Base-by-base conservation (phyloP, 1,284 basidiomycete species). In the Apiotrichum mycotoxinovorans region DNA sequence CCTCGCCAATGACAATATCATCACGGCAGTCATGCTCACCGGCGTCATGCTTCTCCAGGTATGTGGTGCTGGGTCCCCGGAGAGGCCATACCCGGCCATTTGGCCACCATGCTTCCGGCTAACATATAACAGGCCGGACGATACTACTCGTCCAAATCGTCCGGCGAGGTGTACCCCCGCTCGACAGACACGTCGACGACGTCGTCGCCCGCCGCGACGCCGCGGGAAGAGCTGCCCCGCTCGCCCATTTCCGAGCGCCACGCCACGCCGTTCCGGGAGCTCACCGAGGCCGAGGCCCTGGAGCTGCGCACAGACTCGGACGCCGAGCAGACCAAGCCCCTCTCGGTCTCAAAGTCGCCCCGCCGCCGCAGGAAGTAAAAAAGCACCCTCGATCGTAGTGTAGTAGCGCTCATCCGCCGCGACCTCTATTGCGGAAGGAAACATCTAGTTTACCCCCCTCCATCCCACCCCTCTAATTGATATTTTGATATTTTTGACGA, bases 31-130 rank as follows among this genome's bases (percentile, higher is more conserved):
- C 51, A 75, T 75, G 74, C 64, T 75, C 22, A 75, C 74, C 0
- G 74, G 74, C 35, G 67, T 75, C 56, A 71, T 75, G 68, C 54
- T 69, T n/a, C 66, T 75, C 15, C 74, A 75, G 61, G 73, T 70
- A 47, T 42, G 70, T 58, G 10, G 9, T n/a, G 8, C 12, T 14
- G 18, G 18, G 40, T n/a, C 18, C 35, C 35, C 17, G 25, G 14
- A 11, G 15, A 12, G 14, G 18, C 11, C 20, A 26, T 18, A 11
- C 40, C 5, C 20, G 18, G 37, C 33, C 4, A 15, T 5, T 49
- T 4, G 25, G 41, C 41, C 11, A 11, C 43, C 4, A 10, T 22
- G n/a, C 43, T 22, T 25, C 43, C 10, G 25, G 15, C 41, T 42
- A 15, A 8, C 12, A 34, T 48, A 48, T 10, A 34, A 20, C 57